These are phyloP conservation scores for Cichorium intybus DNA, from an alignment of 140 eudicot genomes.

Conservation along the genomic window DNA sequence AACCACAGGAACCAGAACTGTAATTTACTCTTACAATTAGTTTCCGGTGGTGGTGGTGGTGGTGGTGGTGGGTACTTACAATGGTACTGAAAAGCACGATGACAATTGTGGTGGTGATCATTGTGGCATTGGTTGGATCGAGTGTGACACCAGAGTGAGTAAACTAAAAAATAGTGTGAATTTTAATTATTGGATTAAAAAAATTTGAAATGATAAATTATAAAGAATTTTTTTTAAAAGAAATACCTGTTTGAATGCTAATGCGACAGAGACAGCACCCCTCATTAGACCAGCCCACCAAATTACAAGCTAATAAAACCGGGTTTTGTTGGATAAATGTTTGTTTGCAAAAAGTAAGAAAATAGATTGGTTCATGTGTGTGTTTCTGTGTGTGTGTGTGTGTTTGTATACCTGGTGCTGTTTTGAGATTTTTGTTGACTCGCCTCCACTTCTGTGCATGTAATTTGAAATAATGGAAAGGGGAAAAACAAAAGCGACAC, in stretches of 20 bases:
- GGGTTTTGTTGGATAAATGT: background rate
- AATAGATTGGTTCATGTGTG: background rate
- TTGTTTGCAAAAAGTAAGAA: background rate
- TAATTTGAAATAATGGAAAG: constrained; percentile 70
- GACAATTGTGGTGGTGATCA: constrained; percentile 79
- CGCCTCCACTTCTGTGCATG: constrained; percentile 48
- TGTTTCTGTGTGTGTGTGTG: background rate
- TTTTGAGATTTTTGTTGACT: constrained; percentile 51
- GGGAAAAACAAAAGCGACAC: constrained; percentile 89
- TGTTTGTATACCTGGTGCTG: constrained; percentile 57
- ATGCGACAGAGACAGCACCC: constrained; percentile 93
- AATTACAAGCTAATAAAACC: constrained; percentile 48
- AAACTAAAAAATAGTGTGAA: constrained; percentile 43
- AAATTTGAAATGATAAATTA: background rate
- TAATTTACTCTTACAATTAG: background rate
- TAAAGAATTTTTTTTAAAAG: background rate
- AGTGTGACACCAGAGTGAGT: constrained; percentile 76
- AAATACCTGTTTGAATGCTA: constrained; percentile 90
- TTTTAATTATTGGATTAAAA: background rate
- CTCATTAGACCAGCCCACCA: constrained; percentile 99
- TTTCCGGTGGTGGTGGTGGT: background rate
- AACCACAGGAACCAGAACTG: too few relatives aligned
- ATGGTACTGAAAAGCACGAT: constrained; percentile 84
- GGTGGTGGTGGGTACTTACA: constrained; percentile 35
- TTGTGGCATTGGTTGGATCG: constrained; percentile 67